Conservation (phyloP, 2,329 filamentous ascomycete genomes). For the Pseudogymnoascus sp. region DNA sequence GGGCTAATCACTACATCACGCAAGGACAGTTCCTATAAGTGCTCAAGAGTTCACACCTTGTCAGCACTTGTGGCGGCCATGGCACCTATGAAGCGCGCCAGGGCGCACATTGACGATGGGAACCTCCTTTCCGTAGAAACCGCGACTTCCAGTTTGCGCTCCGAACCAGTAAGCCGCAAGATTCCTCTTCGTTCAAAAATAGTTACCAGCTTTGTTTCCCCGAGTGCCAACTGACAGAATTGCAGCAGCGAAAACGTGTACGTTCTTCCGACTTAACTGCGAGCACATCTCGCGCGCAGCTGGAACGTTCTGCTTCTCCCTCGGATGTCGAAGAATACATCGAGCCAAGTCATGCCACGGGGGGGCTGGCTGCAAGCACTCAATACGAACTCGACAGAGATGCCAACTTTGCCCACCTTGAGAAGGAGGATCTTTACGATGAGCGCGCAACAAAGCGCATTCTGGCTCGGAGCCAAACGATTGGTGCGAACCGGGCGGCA, state of each 20-base stretch:
- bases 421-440: constrained; percentile 51
- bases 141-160: not conserved
- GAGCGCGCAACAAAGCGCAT: constrained; percentile 57
- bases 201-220: not conserved
- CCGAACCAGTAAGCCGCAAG: not conserved
- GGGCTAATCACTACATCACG: not conserved
- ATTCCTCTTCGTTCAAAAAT: not conserved
- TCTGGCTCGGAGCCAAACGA: constrained; percentile 35
- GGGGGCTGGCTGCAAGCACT: constrained; percentile 33
- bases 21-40: not conserved
- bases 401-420: constrained; percentile 48
- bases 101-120: not conserved
- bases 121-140: not conserved
- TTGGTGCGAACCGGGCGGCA: constrained; percentile 63
- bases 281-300: not conserved
- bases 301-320: constrained; percentile 11
- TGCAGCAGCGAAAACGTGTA: not conserved
- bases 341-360: constrained; percentile 12
- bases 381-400: constrained; percentile 57
- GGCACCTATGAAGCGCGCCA: constrained; percentile 3
- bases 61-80: not conserved
- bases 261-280: not conserved
- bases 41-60: not conserved
- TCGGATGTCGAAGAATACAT: constrained; percentile 24
- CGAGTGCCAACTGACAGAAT: not conserved